phyloP scores from a whole-genome alignment of 2,329 filamentous ascomycete genomes.

The Plenodomus lindquistii region DNA sequence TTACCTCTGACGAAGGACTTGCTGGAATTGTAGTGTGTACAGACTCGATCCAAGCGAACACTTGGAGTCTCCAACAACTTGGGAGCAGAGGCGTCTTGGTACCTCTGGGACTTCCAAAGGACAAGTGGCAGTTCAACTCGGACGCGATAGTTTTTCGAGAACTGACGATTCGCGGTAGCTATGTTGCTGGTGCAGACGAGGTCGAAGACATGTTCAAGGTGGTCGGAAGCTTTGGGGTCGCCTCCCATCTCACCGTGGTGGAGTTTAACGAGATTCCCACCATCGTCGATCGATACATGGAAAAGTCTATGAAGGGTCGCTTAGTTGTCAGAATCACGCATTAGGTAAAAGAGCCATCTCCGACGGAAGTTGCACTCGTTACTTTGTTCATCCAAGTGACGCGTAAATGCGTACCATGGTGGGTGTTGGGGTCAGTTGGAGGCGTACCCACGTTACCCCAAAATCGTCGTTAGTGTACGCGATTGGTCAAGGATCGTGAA shows the following conservation, averaged over 20 bases:
- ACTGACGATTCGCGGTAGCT: conserved; percentile 28
- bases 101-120: conserved; percentile 27
- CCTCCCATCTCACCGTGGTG: conserved; percentile 27
- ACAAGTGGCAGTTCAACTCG: conserved; percentile 31
- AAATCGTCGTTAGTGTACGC: background rate
- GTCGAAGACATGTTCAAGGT: conserved; percentile 29
- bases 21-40: conserved; percentile 33
- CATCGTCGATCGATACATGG: conserved; percentile 21
- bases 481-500: conserved; percentile 7
- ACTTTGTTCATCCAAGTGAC: background rate
- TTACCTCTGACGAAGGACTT: conserved; percentile 26
- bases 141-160: conserved; percentile 30
- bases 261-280: conserved; percentile 25
- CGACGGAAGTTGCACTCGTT: background rate
- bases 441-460: conserved; percentile 10
- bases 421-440: conserved; percentile 27
- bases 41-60: conserved; percentile 25
- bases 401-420: background rate
- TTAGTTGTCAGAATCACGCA: conserved; percentile 20
- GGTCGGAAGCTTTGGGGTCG: conserved; percentile 22
- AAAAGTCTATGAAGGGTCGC: conserved; percentile 28
- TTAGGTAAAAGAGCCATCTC: background rate
- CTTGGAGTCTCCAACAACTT: conserved; percentile 29
- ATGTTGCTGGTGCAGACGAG: conserved; percentile 28
- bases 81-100: conserved; percentile 28